Evolutionary conservation across 257 asterid species (phyloP), one percentile per base, ranked within the genome.

Genomic region (Lycium ferocissimum): DNA sequence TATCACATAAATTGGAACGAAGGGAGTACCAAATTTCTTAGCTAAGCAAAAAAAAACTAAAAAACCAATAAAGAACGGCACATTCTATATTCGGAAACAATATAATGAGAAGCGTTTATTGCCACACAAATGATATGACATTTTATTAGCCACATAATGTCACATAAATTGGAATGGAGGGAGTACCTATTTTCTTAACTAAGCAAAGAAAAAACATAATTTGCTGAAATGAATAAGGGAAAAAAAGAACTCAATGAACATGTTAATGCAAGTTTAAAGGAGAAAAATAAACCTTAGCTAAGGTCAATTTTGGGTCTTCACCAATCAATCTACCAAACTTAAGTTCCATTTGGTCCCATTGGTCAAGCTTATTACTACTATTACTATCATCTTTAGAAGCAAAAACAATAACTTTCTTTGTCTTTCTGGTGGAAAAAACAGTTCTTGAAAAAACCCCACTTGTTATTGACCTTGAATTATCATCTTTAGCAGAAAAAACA

Each of bases 271-370:
- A 15, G 26, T 14, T 57, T 17, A 14, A 53, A 73, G 11, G 43
- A 54, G 14, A 63, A 62, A 65, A 53, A 81, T 54, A 81, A 76
- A 96, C 99, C 99, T 96, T 96, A 49, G 99, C 97, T 82, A 95
- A 66, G 84, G 98, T 95, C 70, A 94, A 51, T 91, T 95, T 94
- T 78, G 99, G 98, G 97, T 96, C 98, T 91, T 96, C 99, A 76
- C 98, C 99, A 80, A 96, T 83, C 94, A 96, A 90, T 90, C 92
- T 87, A 47, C 99, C 99, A 79, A 95, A 95, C 90, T 96, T 93
- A 79, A 96, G 95, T 90, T 96, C 99, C 99, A 96, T 93, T 76
- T 85, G 89, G 62, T 96, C 98, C 98, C 97, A 94, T 43, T 91
- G 92, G 83, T 91, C 95, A 80, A 96, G 91, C 63, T 90, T 90